Evolutionary conservation across 345 rosid genomes (phyloP).

Genomic region (Camelina neglecta): DNA sequence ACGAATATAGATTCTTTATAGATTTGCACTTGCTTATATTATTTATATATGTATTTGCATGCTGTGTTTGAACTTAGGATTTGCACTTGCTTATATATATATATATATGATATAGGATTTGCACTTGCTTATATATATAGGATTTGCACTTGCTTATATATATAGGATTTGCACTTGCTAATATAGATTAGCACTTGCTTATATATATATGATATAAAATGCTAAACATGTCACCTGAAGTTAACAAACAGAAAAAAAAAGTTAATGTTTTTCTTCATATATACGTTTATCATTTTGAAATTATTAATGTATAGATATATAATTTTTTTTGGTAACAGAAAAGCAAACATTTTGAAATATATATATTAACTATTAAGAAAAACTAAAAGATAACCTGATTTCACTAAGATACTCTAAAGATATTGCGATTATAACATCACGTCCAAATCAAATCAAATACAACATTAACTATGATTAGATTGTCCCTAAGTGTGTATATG

Average conservation of each 20-base stretch:
- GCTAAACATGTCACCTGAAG: not conserved
- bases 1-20: not conserved
- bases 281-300: not conserved
- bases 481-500: constrained; percentile 30
- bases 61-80: too few species aligned
- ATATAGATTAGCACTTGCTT: too few species aligned
- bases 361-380: not conserved
- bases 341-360: not conserved
- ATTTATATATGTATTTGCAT: too few species aligned
- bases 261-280: not conserved
- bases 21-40: too few species aligned
- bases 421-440: constrained; percentile 22
- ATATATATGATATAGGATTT: too few species aligned
- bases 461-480: constrained; percentile 40
- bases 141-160: too few species aligned
- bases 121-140: too few species aligned
- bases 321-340: too few species aligned
- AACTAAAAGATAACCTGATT: not conserved
- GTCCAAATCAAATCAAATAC: constrained; percentile 24
- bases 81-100: too few species aligned
- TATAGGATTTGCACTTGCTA: too few species aligned
- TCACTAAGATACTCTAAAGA: not conserved
- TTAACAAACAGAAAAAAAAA: not conserved
- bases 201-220: not conserved
- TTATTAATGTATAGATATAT: too few species aligned